Base-by-base conservation (phyloP, 768 basidiomycete species). In the Mycena rebaudengoi region DNA sequence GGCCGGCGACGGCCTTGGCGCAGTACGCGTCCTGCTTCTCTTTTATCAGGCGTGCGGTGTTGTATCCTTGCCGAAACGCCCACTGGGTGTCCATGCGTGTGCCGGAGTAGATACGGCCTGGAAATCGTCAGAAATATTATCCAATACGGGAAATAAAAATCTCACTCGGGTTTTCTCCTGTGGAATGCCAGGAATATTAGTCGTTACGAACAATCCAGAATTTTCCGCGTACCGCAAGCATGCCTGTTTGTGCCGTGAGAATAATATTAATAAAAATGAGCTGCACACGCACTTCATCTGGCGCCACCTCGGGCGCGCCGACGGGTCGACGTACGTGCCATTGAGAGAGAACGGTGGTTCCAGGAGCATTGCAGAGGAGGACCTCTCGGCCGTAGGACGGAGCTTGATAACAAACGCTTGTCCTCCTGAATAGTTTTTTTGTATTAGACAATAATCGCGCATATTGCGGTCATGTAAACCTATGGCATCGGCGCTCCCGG, bases 331-430 rank as follows among this genome's bases (percentile, higher is more conserved):
- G 0, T 80, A 67, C 35, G 75, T 75, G 51, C 75, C 67, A 68
- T 86, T 78, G 54, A 89, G 74, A 30, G 82, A 77, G 64, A 83
- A 86, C 0, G 94, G 92, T 0, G 91, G 88, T 51, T 96, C 94
- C 16, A 95, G 79, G 4, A 92, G 80, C 79, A 89, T 85, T 0
- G 89, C 85, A 16, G 84, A 85, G 0, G 89, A 83, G 0, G 90
- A 89, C n/a, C 87, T 83, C 70, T 91, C 91, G 0, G 77, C 67
- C 0, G 92, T 94, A n/a, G 82, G 80, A 25, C 94, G 83, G 4
- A 91, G 73, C 72, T 95, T 95, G 71, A 94, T 91, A 4, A 87
- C 79, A 71, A 91, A 93, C 0, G 91, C 90, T 69, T 92, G 91
- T 20, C 92, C 92, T 87, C 39, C 7, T 29, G 57, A 54, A 45